phyloP scores from a whole-genome alignment of 2,329 filamentous ascomycete genomes.

The Huntiella savannae region DNA sequence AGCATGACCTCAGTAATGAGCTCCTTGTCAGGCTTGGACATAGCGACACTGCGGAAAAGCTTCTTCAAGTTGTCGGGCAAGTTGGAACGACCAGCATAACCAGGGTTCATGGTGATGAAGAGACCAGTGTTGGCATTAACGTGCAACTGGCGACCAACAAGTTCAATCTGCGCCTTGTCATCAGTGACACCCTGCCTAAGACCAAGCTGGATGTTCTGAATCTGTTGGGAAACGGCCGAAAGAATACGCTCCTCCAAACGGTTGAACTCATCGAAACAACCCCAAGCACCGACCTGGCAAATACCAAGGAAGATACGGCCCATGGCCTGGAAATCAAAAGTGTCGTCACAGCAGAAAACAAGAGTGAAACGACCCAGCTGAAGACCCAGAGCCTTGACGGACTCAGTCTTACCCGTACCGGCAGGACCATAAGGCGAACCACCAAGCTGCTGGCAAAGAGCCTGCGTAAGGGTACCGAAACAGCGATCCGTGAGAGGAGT shows the following conservation, averaged over 20 bases:
- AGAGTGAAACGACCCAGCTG: slow-evolving; percentile 94
- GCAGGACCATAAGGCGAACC: slow-evolving; percentile 95
- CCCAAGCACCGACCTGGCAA: slow-evolving; percentile 97
- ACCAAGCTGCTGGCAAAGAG: slow-evolving; percentile 81
- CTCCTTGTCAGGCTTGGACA: slow-evolving; percentile 99
- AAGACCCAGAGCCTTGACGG: slow-evolving; percentile 90
- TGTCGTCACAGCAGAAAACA: slow-evolving; percentile 98
- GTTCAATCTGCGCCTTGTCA: slow-evolving; percentile 73
- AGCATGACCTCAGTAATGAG: slow-evolving; percentile 99
- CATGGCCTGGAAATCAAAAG: slow-evolving; percentile 99
- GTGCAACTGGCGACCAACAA: slow-evolving; percentile 74
- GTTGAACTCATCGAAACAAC: slow-evolving; percentile 99
- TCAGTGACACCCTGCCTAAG: slow-evolving; percentile 70
- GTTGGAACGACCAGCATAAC: slow-evolving; percentile 94
- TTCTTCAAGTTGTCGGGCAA: slow-evolving; percentile 98
- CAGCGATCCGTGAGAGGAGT: slow-evolving; percentile 95
- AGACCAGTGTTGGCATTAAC: slow-evolving; percentile 92
- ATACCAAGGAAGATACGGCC: slow-evolving; percentile 98
- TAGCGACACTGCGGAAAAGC: slow-evolving; percentile 94
- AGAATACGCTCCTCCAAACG: slow-evolving; percentile 93
- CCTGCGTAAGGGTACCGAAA: slow-evolving; percentile 94
- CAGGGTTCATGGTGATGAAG: slow-evolving; percentile 99
- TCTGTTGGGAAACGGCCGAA: slow-evolving; percentile 95
- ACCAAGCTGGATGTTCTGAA: slow-evolving; percentile 96
- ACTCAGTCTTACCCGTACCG: slow-evolving; percentile 97